Percentiles rank a stretch among this genome's conserved stretches.
Evolutionary conservation across 1,284 basidiomycete species (phyloP).

Genomic region (Coniferiporia sulphurascens): DNA sequence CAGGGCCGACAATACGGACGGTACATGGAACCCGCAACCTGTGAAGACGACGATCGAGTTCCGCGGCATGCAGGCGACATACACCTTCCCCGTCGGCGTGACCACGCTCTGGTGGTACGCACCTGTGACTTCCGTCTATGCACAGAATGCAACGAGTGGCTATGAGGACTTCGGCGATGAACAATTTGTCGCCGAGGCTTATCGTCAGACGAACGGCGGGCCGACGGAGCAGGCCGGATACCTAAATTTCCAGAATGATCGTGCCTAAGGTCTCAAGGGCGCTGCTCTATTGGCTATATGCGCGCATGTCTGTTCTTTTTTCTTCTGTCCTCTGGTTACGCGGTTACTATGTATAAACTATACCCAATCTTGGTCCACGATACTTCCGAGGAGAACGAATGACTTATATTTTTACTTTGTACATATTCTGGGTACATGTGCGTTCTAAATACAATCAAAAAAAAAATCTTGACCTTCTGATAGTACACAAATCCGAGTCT

Average conservation of each 20-base stretch:
- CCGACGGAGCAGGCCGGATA: slow-evolving; percentile 2
- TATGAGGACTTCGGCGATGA: neutral
- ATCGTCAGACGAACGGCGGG: neutral
- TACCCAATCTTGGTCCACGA: too few relatives aligned
- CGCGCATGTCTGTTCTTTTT: too few relatives aligned
- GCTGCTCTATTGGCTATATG: too few relatives aligned
- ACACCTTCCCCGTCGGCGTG: slow-evolving; percentile 64
- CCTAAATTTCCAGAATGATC: slow-evolving; percentile 6
- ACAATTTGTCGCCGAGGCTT: slow-evolving; percentile 11
- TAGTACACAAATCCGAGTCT: too few relatives aligned
- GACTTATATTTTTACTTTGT: too few relatives aligned
- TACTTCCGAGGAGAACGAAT: too few relatives aligned
- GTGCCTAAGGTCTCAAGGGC: neutral
- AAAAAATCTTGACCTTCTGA: too few relatives aligned
- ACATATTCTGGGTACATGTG: too few relatives aligned
- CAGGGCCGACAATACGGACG: slow-evolving; percentile 46
- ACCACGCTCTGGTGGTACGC: slow-evolving; percentile 46
- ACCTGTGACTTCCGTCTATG: slow-evolving; percentile 14
- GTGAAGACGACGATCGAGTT: slow-evolving; percentile 67
- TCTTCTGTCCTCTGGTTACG: too few relatives aligned
- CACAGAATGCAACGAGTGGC: neutral
- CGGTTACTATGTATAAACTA: too few relatives aligned
- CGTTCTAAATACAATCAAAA: too few relatives aligned
- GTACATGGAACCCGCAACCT: slow-evolving; percentile 55
- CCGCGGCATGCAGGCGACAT: slow-evolving; percentile 59